Evolutionary conservation across 2,329 filamentous ascomycete species (phyloP).

Genomic region (Clathrospora elynae): DNA sequence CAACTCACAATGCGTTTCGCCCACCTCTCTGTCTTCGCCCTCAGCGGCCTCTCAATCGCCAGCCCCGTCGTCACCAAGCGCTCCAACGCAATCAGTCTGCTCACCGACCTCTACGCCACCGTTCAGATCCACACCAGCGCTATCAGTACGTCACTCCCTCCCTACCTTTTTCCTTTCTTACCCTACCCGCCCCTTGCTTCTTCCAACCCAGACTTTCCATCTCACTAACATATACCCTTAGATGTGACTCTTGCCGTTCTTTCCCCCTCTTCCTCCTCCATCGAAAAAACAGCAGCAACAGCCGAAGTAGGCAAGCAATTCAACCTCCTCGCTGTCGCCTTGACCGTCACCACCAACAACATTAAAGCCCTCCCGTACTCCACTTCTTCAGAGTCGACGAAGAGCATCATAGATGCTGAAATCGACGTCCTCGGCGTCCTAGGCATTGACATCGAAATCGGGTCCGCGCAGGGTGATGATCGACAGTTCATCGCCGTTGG

Average conservation of each 20-base stretch:
- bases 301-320: slow-evolving; percentile 23
- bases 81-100: slow-evolving; percentile 17
- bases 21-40: slow-evolving; percentile 16
- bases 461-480: slow-evolving; percentile 6
- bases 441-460: not conserved
- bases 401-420: not conserved
- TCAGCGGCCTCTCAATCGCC: slow-evolving; percentile 23
- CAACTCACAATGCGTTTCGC: slow-evolving; percentile 24
- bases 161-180: not conserved
- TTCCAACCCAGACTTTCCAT: not conserved
- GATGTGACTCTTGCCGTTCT: slow-evolving; percentile 27
- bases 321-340: slow-evolving; percentile 20
- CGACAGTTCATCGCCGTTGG: slow-evolving; percentile 18
- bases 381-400: slow-evolving; percentile 12
- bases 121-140: slow-evolving; percentile 27
- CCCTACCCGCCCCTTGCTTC: too few relatives aligned
- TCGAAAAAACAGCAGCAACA: slow-evolving; percentile 25
- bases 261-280: slow-evolving; percentile 18
- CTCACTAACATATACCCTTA: not conserved
- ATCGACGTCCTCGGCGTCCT: not conserved
- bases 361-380: slow-evolving; percentile 18
- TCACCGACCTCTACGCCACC: slow-evolving; percentile 25
- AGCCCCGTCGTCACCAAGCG: slow-evolving; percentile 15
- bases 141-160: slow-evolving; percentile 14
- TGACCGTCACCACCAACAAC: slow-evolving; percentile 14